These are phyloP conservation scores for Rhododendron simsii DNA, from an alignment of 148 eudicot genomes.

Conservation along the genomic window DNA sequence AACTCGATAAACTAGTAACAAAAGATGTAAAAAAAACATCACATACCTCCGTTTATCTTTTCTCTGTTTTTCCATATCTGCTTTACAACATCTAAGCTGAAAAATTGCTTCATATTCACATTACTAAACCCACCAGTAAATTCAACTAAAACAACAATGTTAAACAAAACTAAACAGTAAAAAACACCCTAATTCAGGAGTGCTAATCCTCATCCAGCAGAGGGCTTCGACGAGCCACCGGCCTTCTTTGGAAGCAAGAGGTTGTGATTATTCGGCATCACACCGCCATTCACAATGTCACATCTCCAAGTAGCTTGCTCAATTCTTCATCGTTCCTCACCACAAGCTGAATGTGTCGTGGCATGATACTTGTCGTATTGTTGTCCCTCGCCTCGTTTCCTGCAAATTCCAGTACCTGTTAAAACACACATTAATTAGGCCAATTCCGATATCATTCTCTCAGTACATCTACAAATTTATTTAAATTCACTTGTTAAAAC, in stretches of 20 bases:
- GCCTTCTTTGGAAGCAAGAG: slow-evolving; percentile 18
- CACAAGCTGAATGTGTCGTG: slow-evolving; percentile 17
- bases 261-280: slow-evolving; percentile 20
- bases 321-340: slow-evolving; percentile 23
- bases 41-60: too few species aligned
- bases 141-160: neutral
- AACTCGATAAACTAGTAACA: too few species aligned
- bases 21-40: too few species aligned
- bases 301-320: slow-evolving; percentile 18
- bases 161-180: neutral
- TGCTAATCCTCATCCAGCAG: neutral
- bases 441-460: too few species aligned
- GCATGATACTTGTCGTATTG: slow-evolving; percentile 15
- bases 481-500: too few species aligned
- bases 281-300: slow-evolving; percentile 22
- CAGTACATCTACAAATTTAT: too few species aligned
- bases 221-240: neutral
- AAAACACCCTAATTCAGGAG: neutral
- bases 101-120: neutral
- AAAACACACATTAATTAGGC: too few species aligned
- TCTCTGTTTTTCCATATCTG: too few species aligned
- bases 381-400: slow-evolving; percentile 23
- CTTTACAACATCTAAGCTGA: too few species aligned
- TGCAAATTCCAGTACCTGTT: slow-evolving; percentile 19
- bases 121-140: neutral